Evolutionary conservation across 2,329 filamentous ascomycete species (phyloP), one percentile per base, ranked within the genome.

Genomic region (Chrysoporthe austroafricana): DNA sequence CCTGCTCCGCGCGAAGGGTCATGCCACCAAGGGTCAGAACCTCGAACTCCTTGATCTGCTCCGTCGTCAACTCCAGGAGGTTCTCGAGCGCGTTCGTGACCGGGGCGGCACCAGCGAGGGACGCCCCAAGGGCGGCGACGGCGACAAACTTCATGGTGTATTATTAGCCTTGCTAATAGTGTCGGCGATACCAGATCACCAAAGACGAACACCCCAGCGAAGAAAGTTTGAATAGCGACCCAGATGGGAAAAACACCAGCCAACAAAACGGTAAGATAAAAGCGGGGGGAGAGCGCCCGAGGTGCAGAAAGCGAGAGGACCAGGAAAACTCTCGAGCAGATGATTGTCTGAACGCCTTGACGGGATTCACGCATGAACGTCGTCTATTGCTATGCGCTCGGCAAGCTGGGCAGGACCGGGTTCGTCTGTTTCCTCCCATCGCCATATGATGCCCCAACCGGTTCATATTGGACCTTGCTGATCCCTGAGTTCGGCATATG

Each of bases 1-100:
- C 74, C 72, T 82, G 80, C 1, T 74, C 69, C 59, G 82, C 72
- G 66, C 76, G 76, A 69, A 82, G 79, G n/a, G 76, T 77, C 68
- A 76, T 73, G 11, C 80, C 80, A n/a, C 78, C 80, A 11, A 79
- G 71, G 1, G 74, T 77, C n/a, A 77, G 73, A 18, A 80, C 74
- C 60, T 77, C 72, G 66, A 78, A 74, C 59, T 74, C 71, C 44
- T 73, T 65, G 42, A 72, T 73, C 66, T 70, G 62, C 32, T 66
- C 66, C 46, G 66, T 61, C 32, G 62, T 61, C 26, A 66, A 50
- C 43, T 60, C 54, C 59, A 68, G 50, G 39, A 68, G 42, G 34
- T 60, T 58, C 46, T 64, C 62, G 26, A 64, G 48, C 39, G 34
- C 66, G 8, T 32, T 36, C 50, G 64, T 42, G 21, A 63, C 63